Percentiles rank a stretch among this genome's conserved stretches.
phyloP scores from a whole-genome alignment of 83 land plant species.

The Picea mariana region DNA sequence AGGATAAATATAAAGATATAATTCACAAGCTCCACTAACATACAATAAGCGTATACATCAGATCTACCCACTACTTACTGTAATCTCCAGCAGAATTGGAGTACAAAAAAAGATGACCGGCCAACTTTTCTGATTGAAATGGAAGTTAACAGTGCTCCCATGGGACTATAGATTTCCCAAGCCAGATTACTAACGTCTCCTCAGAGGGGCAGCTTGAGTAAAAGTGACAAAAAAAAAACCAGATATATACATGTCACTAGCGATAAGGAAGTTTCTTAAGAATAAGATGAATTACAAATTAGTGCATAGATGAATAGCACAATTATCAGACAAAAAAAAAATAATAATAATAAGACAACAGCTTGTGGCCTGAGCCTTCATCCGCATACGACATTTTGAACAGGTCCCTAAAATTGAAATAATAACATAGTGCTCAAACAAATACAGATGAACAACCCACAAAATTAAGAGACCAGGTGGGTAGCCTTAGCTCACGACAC shows the following conservation, averaged over 20 bases:
- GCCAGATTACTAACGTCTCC: not conserved
- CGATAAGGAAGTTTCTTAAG: no score
- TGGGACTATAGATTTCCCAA: not conserved
- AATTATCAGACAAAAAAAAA: not conserved
- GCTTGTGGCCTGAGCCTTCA: not conserved
- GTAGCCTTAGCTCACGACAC: no score
- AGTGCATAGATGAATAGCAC: not conserved
- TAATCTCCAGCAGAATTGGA: conserved; percentile 2
- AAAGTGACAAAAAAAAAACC: no score
- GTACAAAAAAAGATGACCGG: conserved; percentile 4
- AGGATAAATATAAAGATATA: no score
- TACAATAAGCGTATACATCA: conserved; percentile 7
- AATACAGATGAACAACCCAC: no score
- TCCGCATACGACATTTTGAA: not conserved
- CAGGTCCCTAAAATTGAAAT: not conserved
- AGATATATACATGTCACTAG: not conserved
- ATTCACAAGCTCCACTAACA: conserved; percentile 16
- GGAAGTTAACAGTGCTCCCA: no score
- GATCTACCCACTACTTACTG: conserved; percentile 7
- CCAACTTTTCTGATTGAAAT: conserved; percentile 5
- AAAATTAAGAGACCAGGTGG: no score
- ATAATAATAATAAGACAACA: not conserved
- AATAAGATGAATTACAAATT: not conserved
- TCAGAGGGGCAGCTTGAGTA: not conserved
- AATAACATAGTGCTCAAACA: not conserved